Base-by-base conservation (phyloP, 805 yeast genomes). In the Sugiyamaella floridensis region DNA sequence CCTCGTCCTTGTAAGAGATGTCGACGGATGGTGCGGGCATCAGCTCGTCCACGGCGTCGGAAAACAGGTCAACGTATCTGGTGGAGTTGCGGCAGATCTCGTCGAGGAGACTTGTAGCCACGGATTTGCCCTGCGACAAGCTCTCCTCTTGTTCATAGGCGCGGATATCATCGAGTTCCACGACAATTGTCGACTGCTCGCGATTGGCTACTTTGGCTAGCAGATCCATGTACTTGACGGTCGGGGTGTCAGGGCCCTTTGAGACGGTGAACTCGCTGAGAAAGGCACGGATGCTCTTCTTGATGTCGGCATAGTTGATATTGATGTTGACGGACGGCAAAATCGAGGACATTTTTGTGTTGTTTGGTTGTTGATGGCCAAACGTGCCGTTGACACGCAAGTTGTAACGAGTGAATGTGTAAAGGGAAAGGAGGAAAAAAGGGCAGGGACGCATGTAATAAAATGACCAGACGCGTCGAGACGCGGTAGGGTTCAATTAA, bases 11-110 rank as follows among this genome's bases (percentile, higher is more conserved):
- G 66, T 85, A 87, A 45, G 82, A 73, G 49, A 92, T 75, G 55
- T 86, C 90, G 48, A 77, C 80, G 1, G 93, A 84, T n/a, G 98
- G 92, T 56, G 76, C 77, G 0, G 99, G 99, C 80, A 92, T 78
- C 53, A 88, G 67, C 47, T 80, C 82, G 69, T 93, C 99, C 44
- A 88, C 79, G 14, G 82, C 83, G 47, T 74, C 71, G 48, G 88
- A 76, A 64, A 95, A 85, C 26, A 93, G 64, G 61, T 92, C 97
- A 20, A 81, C 69, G 64, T 84, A 92, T 61, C 87, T 87, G 61
- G 81, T 74, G 0, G 98, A 81, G 67, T 93, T 93, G 50, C 80
- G 81, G 58, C 76, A 67, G 42, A 93, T 81, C 51, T 79, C 76
- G 49, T 77, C 80, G 28, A 81, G 79, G 49, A 88, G 70, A 18